Evolutionary conservation across 31 red algal genomes (phyloP), one percentile per base, ranked within the genome.

Genomic region (Odonthalia washingtoniensis): DNA sequence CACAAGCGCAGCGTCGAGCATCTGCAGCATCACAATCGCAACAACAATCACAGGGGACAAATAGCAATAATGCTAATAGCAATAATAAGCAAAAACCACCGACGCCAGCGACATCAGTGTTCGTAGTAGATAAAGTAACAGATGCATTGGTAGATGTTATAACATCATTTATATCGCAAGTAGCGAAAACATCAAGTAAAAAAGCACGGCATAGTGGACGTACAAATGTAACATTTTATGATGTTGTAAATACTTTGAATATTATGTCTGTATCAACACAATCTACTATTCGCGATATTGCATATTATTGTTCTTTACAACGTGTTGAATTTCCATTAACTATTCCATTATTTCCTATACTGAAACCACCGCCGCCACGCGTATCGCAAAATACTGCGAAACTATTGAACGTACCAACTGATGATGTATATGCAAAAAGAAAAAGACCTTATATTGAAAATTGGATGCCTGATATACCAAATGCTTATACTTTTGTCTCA

Each of bases 241-340:
- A 70, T 37, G 66, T 37, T 6, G 9, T 34, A 37, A 12, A 9
- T 9, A 37, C 66, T 9, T 37, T 70, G 34, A 28, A 70, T 12
- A 12, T 27, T 27, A 32, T 70, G 16, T 28, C 66, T 9, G 6
- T 27, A 6, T 28, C 66, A 12, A 70, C 66, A 37, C 66, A 70
- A 70, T 70, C 66, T 9, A 70, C 28, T 27, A 28, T 70, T 34
- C 66, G 66, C 28, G 66, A 70, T 37, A 70, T 70, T 70, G 66
- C 66, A 28, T 12, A 27, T 12, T 70, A 70, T 37, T 9, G 28
- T 34, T 27, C 66, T 21, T 32, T 28, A 12, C 66, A 70, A 37
- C 66, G 28, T 27, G 34, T 70, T 27, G 28, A 9, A 12, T 70
- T 70, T 37, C 66, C 66, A 27, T 6, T 28, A 34, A 12, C 6